Evolutionary conservation across 2,329 filamentous ascomycete species (phyloP), one percentile per base, ranked within the genome.

Genomic region (Polytolypa hystricis): DNA sequence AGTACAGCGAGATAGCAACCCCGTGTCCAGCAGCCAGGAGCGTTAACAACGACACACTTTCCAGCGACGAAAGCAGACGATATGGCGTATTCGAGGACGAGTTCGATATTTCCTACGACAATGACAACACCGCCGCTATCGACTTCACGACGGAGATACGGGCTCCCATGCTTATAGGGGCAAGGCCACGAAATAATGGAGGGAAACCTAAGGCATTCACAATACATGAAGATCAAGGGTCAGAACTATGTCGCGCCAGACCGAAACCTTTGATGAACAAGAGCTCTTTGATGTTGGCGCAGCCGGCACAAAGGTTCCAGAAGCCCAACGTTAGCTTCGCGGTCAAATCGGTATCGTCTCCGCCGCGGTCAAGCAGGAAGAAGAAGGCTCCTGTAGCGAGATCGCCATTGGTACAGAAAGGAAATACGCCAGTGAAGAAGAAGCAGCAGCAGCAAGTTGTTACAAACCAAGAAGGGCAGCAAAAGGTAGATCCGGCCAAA

Each of bases 111-210:
- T 46, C 16, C 4, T 34, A 44, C 21, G 45, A 50, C 8, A 7
- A 25, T n/a, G 59, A 63, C n/a, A 47, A 55, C 11, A 65, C 62
- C 0, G 51, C 42, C 4, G 53, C 57, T 12, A 46, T 65, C 15
- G 59, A 66, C 5, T 65, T 60, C 41, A 65, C 61, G 3, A 58
- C 56, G 9, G 59, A 61, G 30, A 52, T 65, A 33, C 49, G 45
- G 33, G 42, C 47, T 12, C 52, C 57, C 0, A 45, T 53, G 4
- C 44, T 55, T 17, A 55, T 43, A 10, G 47, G 47, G 23, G 49
- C 41, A 29, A 56, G 52, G 23, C 54, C 53, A 14, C 50, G 50
- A 34, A 47, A 55, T 45, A 47, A 45, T 32, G 51, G 48, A 25
- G 47, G 45, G 39, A 47, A 44, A 5, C 42, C 41, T 12, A 39